phyloP scores from a whole-genome alignment of 2,329 filamentous ascomycete genomes.

The Fusarium sp. region DNA sequence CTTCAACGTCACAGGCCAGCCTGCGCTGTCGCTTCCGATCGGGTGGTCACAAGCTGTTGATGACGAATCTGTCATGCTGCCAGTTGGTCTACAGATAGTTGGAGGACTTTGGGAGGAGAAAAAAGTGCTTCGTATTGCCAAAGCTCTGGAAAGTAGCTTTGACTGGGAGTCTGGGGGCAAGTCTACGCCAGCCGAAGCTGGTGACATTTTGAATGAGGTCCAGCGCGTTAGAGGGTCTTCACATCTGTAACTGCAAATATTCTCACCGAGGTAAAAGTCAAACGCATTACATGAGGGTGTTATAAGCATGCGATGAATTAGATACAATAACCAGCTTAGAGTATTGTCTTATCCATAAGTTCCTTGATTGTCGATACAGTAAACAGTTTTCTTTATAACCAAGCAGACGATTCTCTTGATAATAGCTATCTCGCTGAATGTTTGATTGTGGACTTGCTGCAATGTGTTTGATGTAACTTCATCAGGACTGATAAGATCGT shows the following conservation, averaged over 20 bases:
- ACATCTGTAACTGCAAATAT: background rate
- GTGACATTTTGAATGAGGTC: background rate
- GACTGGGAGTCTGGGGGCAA: conserved; percentile 51
- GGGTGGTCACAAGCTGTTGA: conserved; percentile 55
- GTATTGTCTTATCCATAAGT: background rate
- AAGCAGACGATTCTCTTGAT: background rate
- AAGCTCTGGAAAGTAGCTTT: conserved; percentile 59
- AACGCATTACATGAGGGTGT: background rate
- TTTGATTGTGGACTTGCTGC: background rate
- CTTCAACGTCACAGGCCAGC: conserved; percentile 68
- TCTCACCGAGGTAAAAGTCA: background rate
- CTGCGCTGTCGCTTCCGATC: conserved; percentile 63
- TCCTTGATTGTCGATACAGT: background rate
- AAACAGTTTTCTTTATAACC: background rate
- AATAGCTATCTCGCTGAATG: background rate
- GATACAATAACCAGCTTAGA: background rate
- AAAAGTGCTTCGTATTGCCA: conserved; percentile 56
- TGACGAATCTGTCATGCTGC: conserved; percentile 54
- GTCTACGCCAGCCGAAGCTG: background rate
- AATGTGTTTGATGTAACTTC: background rate
- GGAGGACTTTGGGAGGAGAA: conserved; percentile 63
- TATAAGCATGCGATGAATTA: background rate
- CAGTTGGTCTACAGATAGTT: conserved; percentile 66
- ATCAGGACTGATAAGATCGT: background rate
- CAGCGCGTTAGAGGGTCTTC: background rate